Conservation (phyloP, 1,139 yeast species). For the Debaryomycetaceae sp. region DNA sequence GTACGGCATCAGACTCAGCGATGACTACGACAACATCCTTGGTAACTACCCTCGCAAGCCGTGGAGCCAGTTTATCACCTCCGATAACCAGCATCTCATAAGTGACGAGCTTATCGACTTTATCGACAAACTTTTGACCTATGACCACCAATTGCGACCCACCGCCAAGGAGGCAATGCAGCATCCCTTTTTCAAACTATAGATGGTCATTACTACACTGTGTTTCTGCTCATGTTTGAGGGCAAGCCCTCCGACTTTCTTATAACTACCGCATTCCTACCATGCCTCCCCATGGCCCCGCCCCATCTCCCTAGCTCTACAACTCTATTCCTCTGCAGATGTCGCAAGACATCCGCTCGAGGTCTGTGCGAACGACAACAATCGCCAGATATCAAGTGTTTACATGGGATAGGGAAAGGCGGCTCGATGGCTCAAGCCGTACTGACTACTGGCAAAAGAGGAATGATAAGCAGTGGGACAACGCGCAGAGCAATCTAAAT, state of each 20-base stretch:
- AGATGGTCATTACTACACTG: slow-evolving; percentile 1
- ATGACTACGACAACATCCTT: slow-evolving; percentile 64
- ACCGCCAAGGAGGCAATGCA: slow-evolving; percentile 74
- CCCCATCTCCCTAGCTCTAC: no score
- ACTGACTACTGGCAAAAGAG: no score
- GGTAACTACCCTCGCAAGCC: slow-evolving; percentile 67
- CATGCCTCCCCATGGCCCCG: no score
- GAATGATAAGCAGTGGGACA: no score
- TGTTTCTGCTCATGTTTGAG: background rate
- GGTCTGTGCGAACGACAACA: no score
- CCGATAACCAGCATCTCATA: slow-evolving; percentile 50
- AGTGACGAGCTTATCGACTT: slow-evolving; percentile 63
- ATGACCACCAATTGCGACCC: slow-evolving; percentile 70
- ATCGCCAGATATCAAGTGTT: no score
- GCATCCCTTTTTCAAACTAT: slow-evolving; percentile 50
- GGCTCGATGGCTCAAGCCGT: no score
- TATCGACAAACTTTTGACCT: slow-evolving; percentile 61
- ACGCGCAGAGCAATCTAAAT: no score
- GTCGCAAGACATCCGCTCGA: no score
- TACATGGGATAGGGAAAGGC: no score
- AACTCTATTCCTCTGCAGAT: no score
- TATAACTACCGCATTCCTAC: background rate
- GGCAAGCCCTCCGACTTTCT: background rate
- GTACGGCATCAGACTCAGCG: slow-evolving; percentile 57
- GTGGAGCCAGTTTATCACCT: slow-evolving; percentile 58